Conservation (phyloP, 805 yeast species). For the Candida parachauliodes region DNA sequence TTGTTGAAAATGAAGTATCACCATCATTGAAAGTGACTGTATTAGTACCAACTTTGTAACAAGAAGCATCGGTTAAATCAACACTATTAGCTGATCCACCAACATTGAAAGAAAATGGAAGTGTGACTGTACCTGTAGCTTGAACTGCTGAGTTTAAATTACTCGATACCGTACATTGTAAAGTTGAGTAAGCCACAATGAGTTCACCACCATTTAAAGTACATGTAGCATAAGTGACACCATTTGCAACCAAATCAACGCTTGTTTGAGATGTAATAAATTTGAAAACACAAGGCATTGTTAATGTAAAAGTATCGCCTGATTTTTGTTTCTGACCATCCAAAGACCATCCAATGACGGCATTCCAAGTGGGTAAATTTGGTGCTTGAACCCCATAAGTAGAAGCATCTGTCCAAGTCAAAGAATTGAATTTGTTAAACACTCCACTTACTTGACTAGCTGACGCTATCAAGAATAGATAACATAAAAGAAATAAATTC, state of each 20-base stretch:
- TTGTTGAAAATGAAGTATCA: conserved; percentile 9
- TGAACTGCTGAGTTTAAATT: conserved; percentile 10
- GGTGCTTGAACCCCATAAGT: conserved; percentile 2
- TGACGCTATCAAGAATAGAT: not conserved
- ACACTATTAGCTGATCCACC: conserved; percentile 15
- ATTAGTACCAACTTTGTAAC: conserved; percentile 17
- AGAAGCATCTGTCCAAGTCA: conserved; percentile 4
- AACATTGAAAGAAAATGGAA: conserved; percentile 22
- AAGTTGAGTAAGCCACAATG: conserved; percentile 13
- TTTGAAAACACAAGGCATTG: conserved; percentile 24
- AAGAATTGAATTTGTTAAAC: conserved; percentile 7
- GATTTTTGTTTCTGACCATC: conserved; percentile 12
- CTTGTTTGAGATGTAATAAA: conserved; percentile 13
- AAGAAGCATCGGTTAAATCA: conserved; percentile 17
- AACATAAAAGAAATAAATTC: not conserved
- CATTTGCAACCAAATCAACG: conserved; percentile 13
- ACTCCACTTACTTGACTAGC: conserved; percentile 8
- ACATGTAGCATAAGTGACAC: conserved; percentile 21
- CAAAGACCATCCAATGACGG: conserved; percentile 19
- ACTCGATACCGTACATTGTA: conserved; percentile 16
- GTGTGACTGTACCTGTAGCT: conserved; percentile 17
- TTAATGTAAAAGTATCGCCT: conserved; percentile 26
- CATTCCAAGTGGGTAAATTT: conserved; percentile 14
- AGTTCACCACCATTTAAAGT: conserved; percentile 14
- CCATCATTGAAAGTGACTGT: conserved; percentile 18